Base-by-base conservation (phyloP, 2,329 filamentous ascomycete genomes). In the Nothophoma quercina region DNA sequence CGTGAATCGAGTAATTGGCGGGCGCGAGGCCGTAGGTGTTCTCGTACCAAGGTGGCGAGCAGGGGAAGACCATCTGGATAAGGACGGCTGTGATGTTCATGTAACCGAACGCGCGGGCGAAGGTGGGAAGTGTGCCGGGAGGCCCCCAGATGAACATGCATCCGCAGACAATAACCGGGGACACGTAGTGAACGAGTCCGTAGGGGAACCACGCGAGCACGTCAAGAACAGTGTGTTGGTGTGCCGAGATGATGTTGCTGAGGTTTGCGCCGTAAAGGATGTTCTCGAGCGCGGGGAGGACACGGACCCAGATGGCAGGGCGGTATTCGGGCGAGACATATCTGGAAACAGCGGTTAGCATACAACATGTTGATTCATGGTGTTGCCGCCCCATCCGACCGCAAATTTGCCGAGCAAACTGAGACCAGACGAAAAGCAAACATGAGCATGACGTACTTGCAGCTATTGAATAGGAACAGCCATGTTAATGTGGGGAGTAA, bases 41-140 rank as follows among this genome's bases (percentile, higher is more conserved):
- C 81, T 97, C 93, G 70, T 97, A 98, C 93, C 93, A 98, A 1
- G 93, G 93, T 21, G 93, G 91, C 19, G 93, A 95, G 80, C 93
- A 97, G 1, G 93, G 93, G 77, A 97, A 96, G 57, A 92, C 76
- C 46, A 97, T 82, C 77, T 97, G 93, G 60, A 96, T 93, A 25
- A 88, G 85, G 50, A 97, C 93, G 45, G 92, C 93, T 10, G 88
- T 80, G 59, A 96, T 85, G 77, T 92, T 95, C 85, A 97, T 89
- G 82, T 93, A 97, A 53, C 93, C 93, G 65, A 97, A 96, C 42
- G 88, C 86, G 64, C 88, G 88, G 13, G 91, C 91, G 71, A 93
- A 97, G 15, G 92, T 87, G 8, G 92, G 91, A 1, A 90, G 83
- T 0, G 90, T 93, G 57, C 91, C 90, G 1, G 93, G 93, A 1